These are phyloP conservation scores for Diplodia sapinea DNA, from an alignment of 2,329 filamentous ascomycete genomes.

Conservation along the genomic window DNA sequence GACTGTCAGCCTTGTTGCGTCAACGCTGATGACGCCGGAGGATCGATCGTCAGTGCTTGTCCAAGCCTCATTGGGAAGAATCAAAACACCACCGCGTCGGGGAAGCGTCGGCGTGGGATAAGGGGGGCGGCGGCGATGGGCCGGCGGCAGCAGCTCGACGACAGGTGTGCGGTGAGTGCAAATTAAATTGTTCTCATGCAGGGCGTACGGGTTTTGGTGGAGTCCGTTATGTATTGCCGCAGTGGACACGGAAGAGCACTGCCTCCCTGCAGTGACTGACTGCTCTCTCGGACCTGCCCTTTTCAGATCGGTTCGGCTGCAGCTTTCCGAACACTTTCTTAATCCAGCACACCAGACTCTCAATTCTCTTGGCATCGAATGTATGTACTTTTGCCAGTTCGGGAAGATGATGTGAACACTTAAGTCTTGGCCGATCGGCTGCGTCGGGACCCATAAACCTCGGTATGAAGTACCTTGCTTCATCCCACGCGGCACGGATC, in stretches of 20 bases:
- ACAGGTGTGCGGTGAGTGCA: too few relatives aligned
- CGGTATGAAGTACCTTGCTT: too few relatives aligned
- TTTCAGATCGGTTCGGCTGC: not conserved
- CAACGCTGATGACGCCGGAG: not conserved
- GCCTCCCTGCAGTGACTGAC: not conserved
- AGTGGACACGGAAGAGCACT: not conserved
- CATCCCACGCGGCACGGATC: too few relatives aligned
- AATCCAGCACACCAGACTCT: not conserved
- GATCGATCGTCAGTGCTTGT: not conserved
- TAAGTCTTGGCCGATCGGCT: too few relatives aligned
- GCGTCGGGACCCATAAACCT: too few relatives aligned
- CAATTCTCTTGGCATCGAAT: not conserved
- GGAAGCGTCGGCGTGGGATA: not conserved
- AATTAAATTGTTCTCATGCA: too few relatives aligned
- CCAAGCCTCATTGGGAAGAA: not conserved
- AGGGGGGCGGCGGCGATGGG: too few relatives aligned
- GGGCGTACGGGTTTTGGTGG: not conserved
- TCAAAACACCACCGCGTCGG: not conserved
- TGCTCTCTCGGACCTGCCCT: not conserved
- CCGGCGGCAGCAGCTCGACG: too few relatives aligned
- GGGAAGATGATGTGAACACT: too few relatives aligned
- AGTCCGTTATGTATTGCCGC: not conserved
- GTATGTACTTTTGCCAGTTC: too few relatives aligned
- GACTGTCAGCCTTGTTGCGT: constrained; percentile 2
- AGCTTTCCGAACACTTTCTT: not conserved